A percentile compares a stretch with the other conserved stretches of the same genome.
Conservation (phyloP, 306 rosid species). For the Rosa chinensis region DNA sequence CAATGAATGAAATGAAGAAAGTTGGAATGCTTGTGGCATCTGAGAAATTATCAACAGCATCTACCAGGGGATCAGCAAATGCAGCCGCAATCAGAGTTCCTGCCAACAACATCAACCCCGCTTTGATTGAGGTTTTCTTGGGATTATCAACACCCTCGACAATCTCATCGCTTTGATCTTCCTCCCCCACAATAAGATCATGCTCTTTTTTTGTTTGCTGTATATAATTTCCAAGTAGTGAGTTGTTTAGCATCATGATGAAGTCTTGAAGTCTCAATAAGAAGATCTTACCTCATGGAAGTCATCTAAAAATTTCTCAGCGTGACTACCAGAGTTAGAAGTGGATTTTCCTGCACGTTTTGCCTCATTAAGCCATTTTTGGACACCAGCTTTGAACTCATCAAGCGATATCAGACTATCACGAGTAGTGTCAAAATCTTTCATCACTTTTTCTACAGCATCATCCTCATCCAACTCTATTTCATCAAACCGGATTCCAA, state of each 20-base stretch:
- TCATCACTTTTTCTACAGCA: conserved; percentile 54
- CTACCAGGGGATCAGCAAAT: conserved; percentile 95
- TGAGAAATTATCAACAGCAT: conserved; percentile 85
- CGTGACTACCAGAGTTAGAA: no score
- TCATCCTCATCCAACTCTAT: conserved; percentile 62
- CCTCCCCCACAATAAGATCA: conserved; percentile 46
- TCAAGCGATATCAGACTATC: conserved; percentile 6
- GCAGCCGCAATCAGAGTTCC: conserved; percentile 85
- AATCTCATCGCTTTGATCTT: conserved; percentile 44
- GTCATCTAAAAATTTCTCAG: conserved; percentile 23
- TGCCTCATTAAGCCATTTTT: conserved; percentile 59
- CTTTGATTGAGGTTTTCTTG: conserved; percentile 52
- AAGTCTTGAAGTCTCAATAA: neutral
- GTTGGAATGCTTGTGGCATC: conserved; percentile 87
- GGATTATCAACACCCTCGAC: conserved; percentile 40
- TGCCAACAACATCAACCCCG: conserved; percentile 53
- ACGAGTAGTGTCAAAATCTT: conserved; percentile 61
- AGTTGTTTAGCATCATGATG: neutral
- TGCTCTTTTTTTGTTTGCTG: conserved; percentile 75
- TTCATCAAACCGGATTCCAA: conserved; percentile 74
- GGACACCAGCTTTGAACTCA: conserved; percentile 58
- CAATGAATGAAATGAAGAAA: conserved; percentile 93
- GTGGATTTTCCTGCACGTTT: conserved; percentile 16
- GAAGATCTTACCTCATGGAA: conserved; percentile 51
- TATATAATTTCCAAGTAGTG: conserved; percentile 14